Evolutionary conservation across 1,284 basidiomycete genomes (phyloP).

Genomic region (Ustilago shanxiensis): DNA sequence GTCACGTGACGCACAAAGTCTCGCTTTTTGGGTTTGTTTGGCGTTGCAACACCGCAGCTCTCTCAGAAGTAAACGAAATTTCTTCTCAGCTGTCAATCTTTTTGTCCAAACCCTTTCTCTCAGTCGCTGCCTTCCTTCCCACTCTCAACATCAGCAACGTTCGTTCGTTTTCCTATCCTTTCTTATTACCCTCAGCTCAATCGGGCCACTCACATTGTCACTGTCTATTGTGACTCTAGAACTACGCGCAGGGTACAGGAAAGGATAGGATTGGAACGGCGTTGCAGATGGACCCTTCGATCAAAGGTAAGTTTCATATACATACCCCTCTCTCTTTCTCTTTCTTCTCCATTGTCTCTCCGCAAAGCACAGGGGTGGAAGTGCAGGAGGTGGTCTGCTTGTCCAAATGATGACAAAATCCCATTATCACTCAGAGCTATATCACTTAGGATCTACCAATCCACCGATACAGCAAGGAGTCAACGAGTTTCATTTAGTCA

Average conservation of each 20-base stretch:
- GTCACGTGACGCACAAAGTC: not conserved
- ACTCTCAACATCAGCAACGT: not conserved
- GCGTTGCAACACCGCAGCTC: not conserved
- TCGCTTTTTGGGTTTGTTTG: not conserved
- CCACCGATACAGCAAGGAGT: conserved; percentile 32
- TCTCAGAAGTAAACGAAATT: not conserved
- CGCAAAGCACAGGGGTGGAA: not conserved
- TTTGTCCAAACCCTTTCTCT: not conserved
- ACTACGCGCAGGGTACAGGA: too few relatives aligned
- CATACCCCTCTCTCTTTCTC: too few relatives aligned
- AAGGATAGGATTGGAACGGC: too few relatives aligned
- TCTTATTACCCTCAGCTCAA: not conserved
- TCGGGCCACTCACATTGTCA: too few relatives aligned
- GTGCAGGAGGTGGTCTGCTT: too few relatives aligned
- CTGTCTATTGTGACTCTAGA: too few relatives aligned
- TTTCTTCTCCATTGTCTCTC: not conserved
- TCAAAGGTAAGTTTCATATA: too few relatives aligned
- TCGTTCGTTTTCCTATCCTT: not conserved
- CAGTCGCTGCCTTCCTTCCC: not conserved
- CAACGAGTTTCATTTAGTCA: conserved; percentile 38
- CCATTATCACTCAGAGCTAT: conserved; percentile 41
- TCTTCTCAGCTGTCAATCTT: not conserved
- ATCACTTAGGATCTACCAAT: conserved; percentile 35
- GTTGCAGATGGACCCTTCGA: not conserved
- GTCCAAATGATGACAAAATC: conserved; percentile 41